phyloP scores from a whole-genome alignment of 1,284 basidiomycete genomes.

The Apiotrichum domesticum region DNA sequence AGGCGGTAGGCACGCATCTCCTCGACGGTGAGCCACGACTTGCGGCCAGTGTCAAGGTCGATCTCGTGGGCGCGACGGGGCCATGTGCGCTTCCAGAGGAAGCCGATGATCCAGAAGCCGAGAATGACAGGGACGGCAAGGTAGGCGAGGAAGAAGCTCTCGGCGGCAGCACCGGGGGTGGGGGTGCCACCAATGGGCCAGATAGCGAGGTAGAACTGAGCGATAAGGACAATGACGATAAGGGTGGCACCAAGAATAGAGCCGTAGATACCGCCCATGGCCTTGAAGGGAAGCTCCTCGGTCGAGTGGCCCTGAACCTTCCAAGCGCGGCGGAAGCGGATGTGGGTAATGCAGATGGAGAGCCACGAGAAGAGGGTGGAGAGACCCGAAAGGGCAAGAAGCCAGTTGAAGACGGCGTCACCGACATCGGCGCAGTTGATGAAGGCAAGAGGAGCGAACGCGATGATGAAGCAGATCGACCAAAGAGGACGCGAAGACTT shows the following conservation, averaged over 20 bases:
- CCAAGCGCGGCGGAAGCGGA: conserved; percentile 50
- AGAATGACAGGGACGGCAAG: conserved; percentile 45
- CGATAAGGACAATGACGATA: conserved; percentile 36
- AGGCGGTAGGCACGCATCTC: conserved; percentile 36
- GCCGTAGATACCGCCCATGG: conserved; percentile 48
- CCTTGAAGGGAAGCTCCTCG: conserved; percentile 49
- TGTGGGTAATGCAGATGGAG: conserved; percentile 27
- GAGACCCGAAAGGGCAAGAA: conserved; percentile 51
- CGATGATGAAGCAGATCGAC: conserved; percentile 44
- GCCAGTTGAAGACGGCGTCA: conserved; percentile 45
- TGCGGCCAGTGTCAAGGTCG: conserved; percentile 49
- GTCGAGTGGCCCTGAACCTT: conserved; percentile 39
- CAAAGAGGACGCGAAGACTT: conserved; percentile 50
- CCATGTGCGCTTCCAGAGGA: conserved; percentile 40
- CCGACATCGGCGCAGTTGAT: conserved; percentile 41
- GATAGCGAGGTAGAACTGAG: conserved; percentile 38
- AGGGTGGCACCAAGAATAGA: conserved; percentile 46
- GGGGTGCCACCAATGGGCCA: conserved; percentile 14
- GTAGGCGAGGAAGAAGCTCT: conserved; percentile 47
- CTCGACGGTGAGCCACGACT: conserved; percentile 47
- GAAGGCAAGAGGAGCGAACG: conserved; percentile 46
- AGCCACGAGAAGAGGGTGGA: conserved; percentile 52
- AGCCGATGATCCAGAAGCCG: conserved; percentile 38
- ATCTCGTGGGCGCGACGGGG: conserved; percentile 43
- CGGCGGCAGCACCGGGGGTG: conserved; percentile 32